Percentiles rank a stretch among this genome's conserved stretches.
Evolutionary conservation across 306 rosid genomes (phyloP).

Genomic region (Gleditsia sinensis): DNA sequence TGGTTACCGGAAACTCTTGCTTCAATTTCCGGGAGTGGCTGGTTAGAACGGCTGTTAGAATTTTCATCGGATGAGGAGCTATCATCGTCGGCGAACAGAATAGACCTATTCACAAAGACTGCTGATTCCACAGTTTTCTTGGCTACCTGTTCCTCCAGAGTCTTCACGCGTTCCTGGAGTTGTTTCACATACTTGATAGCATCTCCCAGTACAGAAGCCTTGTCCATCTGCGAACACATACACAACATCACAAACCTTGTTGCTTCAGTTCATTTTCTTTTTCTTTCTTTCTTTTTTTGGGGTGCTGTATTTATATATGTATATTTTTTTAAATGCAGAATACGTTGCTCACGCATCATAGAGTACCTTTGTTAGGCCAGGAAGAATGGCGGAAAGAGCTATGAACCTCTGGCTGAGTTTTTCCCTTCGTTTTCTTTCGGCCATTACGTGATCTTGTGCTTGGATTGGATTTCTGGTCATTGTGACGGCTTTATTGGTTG

Average conservation of each 20-base stretch:
- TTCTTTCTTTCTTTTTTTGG: too few species aligned
- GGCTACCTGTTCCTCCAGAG: constrained; percentile 56
- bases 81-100: constrained; percentile 40
- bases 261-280: too few species aligned
- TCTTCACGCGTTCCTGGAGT: constrained; percentile 56
- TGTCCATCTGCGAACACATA: constrained; percentile 64
- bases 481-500: constrained; percentile 13
- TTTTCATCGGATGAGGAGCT: constrained; percentile 48
- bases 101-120: constrained; percentile 51
- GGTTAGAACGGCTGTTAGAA: constrained; percentile 27
- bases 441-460: constrained; percentile 77
- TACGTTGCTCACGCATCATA: too few species aligned
- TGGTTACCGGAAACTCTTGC: constrained; percentile 66
- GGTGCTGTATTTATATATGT: too few species aligned
- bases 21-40: constrained; percentile 66
- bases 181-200: constrained; percentile 66
- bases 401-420: constrained; percentile 83
- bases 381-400: constrained; percentile 79
- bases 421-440: constrained; percentile 84
- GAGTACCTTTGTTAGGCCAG: constrained; percentile 84
- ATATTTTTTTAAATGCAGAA: too few species aligned
- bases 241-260: too few species aligned
- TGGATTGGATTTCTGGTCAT: constrained; percentile 38
- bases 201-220: constrained; percentile 86
- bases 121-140: constrained; percentile 52